A percentile compares a stretch with the other conserved stretches of the same genome.
These are phyloP conservation scores for Dillenia suffruticosa DNA, from an alignment of 164 flowering plant species.

Conservation along the genomic window DNA sequence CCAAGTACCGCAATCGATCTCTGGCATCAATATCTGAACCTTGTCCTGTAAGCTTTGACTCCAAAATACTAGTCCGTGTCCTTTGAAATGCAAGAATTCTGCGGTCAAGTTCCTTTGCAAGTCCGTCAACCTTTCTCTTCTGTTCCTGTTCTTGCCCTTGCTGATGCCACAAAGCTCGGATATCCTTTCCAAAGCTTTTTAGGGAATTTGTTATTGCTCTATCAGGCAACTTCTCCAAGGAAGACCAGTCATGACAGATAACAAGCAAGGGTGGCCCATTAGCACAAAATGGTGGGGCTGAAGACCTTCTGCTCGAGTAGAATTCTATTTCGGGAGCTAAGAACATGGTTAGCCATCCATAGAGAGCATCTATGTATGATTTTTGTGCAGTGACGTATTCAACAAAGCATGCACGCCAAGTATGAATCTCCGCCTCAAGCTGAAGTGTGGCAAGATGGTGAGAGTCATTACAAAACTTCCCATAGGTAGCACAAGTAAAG, in stretches of 20 bases:
- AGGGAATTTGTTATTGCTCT: conserved; percentile 52
- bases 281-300: conserved; percentile 30
- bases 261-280: conserved; percentile 64
- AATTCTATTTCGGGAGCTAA: conserved; percentile 68
- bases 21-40: conserved; percentile 37
- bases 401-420: conserved; percentile 68
- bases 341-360: conserved; percentile 83
- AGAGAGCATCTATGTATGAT: conserved; percentile 65
- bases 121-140: conserved; percentile 72
- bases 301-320: conserved; percentile 39
- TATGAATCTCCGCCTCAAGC: conserved; percentile 42
- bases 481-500: conserved; percentile 10
- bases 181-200: conserved; percentile 70
- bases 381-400: conserved; percentile 60
- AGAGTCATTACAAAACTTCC: conserved; percentile 20
- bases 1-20: conserved; percentile 32
- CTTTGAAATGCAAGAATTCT: conserved; percentile 51
- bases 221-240: conserved; percentile 63
- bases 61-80: conserved; percentile 42
- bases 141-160: conserved; percentile 85
- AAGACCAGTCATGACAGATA: conserved; percentile 65
- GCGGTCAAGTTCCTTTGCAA: conserved; percentile 71
- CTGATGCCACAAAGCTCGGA: conserved; percentile 65
- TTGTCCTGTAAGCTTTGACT: conserved; percentile 42
- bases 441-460: conserved; percentile 23